Evolutionary conservation across 306 rosid genomes (phyloP).

Genomic region (Hippophae tibetana): DNA sequence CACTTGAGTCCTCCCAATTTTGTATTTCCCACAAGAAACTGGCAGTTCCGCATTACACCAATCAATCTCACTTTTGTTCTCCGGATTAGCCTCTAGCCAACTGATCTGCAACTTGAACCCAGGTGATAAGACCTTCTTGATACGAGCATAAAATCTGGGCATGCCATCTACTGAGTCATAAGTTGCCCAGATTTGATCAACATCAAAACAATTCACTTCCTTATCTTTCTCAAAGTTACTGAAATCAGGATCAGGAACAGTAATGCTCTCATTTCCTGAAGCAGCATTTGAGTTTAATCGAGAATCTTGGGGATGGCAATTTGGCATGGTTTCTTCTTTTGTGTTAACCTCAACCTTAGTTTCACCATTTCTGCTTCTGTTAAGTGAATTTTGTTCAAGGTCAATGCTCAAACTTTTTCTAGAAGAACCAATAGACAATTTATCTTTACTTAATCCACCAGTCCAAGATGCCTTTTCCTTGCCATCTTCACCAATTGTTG

Average conservation of each 20-base stretch:
- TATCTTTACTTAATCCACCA: conserved; percentile 17
- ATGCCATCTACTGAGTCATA: conserved; percentile 55
- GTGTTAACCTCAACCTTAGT: conserved; percentile 5
- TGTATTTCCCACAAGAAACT: conserved; percentile 59
- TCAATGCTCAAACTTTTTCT: conserved; percentile 13
- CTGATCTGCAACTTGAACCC: conserved; percentile 49
- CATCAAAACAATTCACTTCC: conserved; percentile 37
- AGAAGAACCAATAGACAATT: conserved; percentile 6
- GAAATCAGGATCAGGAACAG: conserved; percentile 68
- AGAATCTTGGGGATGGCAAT: too few species aligned
- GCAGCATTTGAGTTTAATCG: too few species aligned
- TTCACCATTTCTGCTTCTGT: conserved; percentile 25
- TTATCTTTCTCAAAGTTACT: conserved; percentile 54
- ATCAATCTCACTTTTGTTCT: conserved; percentile 34
- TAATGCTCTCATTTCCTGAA: conserved; percentile 11
- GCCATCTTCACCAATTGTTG: conserved; percentile 19
- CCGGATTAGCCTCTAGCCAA: conserved; percentile 70
- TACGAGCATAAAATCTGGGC: conserved; percentile 82
- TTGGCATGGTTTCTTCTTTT: conserved; percentile 16
- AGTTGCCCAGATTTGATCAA: conserved; percentile 61
- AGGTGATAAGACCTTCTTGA: conserved; percentile 53
- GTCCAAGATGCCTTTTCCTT: conserved; percentile 21
- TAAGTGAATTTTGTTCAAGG: conserved; percentile 19
- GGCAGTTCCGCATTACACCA: conserved; percentile 55
- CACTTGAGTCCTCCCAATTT: conserved; percentile 28